A percentile compares a stretch with the other conserved stretches of the same genome.
phyloP scores from a whole-genome alignment of 2,329 filamentous ascomycete genomes.

The Calonectria ilicicola region DNA sequence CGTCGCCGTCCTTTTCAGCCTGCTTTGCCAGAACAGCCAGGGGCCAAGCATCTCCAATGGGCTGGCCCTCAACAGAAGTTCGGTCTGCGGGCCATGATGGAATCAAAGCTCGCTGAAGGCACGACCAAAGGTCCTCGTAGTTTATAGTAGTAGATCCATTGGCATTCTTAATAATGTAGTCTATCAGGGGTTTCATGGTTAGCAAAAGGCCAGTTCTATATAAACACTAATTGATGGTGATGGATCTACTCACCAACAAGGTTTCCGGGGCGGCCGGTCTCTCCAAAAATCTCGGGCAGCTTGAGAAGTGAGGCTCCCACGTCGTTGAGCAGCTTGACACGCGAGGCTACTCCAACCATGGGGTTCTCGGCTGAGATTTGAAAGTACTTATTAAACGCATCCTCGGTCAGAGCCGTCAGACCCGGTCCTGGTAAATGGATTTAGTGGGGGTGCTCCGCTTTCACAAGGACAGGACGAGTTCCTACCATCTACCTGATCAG shows the following conservation, averaged over 20 bases:
- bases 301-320: slow-evolving; percentile 56
- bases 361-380: slow-evolving; percentile 58
- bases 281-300: slow-evolving; percentile 54
- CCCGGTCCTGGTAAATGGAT: slow-evolving; percentile 42
- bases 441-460: slow-evolving; percentile 12
- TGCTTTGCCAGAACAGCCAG: slow-evolving; percentile 43
- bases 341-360: slow-evolving; percentile 58
- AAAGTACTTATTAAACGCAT: slow-evolving; percentile 52
- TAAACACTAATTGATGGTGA: neutral
- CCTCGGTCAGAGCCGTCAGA: slow-evolving; percentile 48
- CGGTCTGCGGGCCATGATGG: slow-evolving; percentile 62
- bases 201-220: neutral
- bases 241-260: slow-evolving; percentile 55
- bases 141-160: slow-evolving; percentile 47
- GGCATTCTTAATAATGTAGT: slow-evolving; percentile 51
- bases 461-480: fast-evolving
- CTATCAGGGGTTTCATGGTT: slow-evolving; percentile 40
- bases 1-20: neutral
- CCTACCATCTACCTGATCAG: slow-evolving; percentile 51
- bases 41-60: slow-evolving; percentile 65
- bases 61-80: slow-evolving; percentile 60
- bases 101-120: slow-evolving; percentile 58
- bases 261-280: slow-evolving; percentile 57
- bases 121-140: slow-evolving; percentile 54
- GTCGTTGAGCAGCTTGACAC: slow-evolving; percentile 54